A percentile compares a stretch with the other conserved stretches of the same genome.
Evolutionary conservation across 2,329 filamentous ascomycete genomes (phyloP).

Genomic region (Venturiaceae sp.): DNA sequence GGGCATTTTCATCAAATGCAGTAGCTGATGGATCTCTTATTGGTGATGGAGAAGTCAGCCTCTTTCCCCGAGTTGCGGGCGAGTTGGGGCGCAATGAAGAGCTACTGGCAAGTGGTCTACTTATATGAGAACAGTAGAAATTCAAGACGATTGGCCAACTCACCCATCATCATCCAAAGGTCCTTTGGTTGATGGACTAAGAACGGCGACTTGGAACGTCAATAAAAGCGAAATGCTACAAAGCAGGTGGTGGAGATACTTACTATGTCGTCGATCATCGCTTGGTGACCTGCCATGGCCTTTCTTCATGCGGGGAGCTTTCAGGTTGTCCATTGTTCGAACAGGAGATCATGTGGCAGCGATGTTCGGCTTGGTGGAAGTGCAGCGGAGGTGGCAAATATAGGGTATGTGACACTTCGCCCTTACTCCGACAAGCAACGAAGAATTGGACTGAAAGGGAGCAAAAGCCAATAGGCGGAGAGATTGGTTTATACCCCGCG

Average conservation of each 20-base stretch:
- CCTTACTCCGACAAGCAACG: not conserved
- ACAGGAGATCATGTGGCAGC: not conserved
- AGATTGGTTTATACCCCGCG: too few species aligned
- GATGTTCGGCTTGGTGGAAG: not conserved
- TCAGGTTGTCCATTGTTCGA: not conserved
- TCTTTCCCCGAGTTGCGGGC: not conserved
- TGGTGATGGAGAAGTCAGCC: not conserved
- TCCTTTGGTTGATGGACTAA: slow-evolving; percentile 64
- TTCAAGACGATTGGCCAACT: too few species aligned
- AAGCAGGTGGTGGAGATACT: not conserved
- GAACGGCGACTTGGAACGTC: slow-evolving; percentile 39
- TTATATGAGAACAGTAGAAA: slow-evolving; percentile 12
- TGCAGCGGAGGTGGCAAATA: not conserved
- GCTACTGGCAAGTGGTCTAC: slow-evolving; percentile 14
- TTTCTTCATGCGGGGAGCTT: not conserved
- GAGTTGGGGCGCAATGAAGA: not conserved
- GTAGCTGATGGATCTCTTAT: not conserved
- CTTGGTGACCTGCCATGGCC: slow-evolving; percentile 6
- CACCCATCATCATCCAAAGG: slow-evolving; percentile 54
- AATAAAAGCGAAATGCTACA: not conserved
- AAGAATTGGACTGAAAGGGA: not conserved
- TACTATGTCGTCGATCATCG: slow-evolving; percentile 7
- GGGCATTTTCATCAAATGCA: slow-evolving; percentile 12
- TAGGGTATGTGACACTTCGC: not conserved
- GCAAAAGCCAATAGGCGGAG: not conserved